Evolutionary conservation across 2,329 filamentous ascomycete genomes (phyloP).

Genomic region (Byssochlamys sp.): DNA sequence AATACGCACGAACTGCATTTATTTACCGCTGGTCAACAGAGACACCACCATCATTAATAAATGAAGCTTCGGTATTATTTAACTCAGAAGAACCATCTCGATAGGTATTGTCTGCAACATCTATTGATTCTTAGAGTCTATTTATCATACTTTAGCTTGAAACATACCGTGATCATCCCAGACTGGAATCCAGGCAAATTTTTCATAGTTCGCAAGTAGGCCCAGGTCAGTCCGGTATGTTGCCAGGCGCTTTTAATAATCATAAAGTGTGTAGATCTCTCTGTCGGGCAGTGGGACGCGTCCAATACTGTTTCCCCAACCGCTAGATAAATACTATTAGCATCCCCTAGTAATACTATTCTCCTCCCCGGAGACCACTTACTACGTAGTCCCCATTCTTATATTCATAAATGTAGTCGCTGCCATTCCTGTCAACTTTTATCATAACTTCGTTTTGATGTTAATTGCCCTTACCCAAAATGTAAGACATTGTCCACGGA

Average conservation of each 20-base stretch:
- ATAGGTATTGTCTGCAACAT: conserved; percentile 58
- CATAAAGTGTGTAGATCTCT: conserved; percentile 38
- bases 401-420: conserved; percentile 59
- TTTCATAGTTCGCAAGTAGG: conserved; percentile 46
- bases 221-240: conserved; percentile 55
- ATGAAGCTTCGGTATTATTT: conserved; percentile 59
- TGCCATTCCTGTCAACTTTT: conserved; percentile 12
- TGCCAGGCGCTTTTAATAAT: conserved; percentile 49
- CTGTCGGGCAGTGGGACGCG: conserved; percentile 46
- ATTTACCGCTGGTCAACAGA: conserved; percentile 62
- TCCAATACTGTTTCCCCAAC: conserved; percentile 43
- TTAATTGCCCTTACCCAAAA: conserved; percentile 19
- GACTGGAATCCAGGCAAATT: conserved; percentile 54
- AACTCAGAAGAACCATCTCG: conserved; percentile 51
- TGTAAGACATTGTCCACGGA: conserved; percentile 52
- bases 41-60: conserved; percentile 50
- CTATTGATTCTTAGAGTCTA: conserved; percentile 15
- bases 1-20: conserved; percentile 62
- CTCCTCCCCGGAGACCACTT: background rate
- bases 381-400: conserved; percentile 26
- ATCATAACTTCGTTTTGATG: background rate
- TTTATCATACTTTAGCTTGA: conserved; percentile 1
- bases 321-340: conserved; percentile 11
- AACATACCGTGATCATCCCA: conserved; percentile 52
- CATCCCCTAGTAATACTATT: too few relatives aligned